phyloP scores from a whole-genome alignment of 2,329 filamentous ascomycete genomes.

The Fusarium scirpi region DNA sequence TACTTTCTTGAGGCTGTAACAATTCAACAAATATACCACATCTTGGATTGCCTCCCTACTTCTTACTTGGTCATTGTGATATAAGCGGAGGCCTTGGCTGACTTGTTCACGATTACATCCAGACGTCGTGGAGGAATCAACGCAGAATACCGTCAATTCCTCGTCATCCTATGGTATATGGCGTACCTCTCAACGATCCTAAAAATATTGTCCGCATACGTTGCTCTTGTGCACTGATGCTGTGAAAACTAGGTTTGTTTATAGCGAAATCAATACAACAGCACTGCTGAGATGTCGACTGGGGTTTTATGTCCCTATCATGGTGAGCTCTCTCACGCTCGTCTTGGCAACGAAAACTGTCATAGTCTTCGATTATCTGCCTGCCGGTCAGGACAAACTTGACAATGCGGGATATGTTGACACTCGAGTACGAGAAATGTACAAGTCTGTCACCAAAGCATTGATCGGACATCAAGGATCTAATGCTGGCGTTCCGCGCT shows the following conservation, averaged over 20 bases:
- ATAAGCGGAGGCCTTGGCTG: background rate
- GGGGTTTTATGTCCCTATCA: background rate
- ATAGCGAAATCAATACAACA: background rate
- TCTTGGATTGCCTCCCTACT: background rate
- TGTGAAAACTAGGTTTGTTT: background rate
- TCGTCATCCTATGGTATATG: slow-evolving; percentile 20
- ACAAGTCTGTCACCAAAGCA: background rate
- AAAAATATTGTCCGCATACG: background rate
- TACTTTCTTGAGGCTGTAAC: background rate
- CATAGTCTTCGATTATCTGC: background rate
- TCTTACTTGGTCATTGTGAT: background rate
- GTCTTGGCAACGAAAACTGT: background rate
- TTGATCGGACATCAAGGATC: background rate
- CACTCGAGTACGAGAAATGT: background rate
- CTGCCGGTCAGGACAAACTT: background rate
- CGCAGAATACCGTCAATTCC: slow-evolving; percentile 19
- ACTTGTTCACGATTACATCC: background rate
- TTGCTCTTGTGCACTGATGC: background rate
- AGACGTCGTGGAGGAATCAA: slow-evolving; percentile 11
- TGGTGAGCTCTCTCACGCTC: background rate
- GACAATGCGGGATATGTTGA: background rate
- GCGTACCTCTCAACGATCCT: background rate
- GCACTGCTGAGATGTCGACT: background rate
- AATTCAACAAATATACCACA: background rate
- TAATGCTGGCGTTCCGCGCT: slow-evolving; percentile 18